Evolutionary conservation across 129 eudicot species (phyloP).

Genomic region (Gnaphalium uliginosum): DNA sequence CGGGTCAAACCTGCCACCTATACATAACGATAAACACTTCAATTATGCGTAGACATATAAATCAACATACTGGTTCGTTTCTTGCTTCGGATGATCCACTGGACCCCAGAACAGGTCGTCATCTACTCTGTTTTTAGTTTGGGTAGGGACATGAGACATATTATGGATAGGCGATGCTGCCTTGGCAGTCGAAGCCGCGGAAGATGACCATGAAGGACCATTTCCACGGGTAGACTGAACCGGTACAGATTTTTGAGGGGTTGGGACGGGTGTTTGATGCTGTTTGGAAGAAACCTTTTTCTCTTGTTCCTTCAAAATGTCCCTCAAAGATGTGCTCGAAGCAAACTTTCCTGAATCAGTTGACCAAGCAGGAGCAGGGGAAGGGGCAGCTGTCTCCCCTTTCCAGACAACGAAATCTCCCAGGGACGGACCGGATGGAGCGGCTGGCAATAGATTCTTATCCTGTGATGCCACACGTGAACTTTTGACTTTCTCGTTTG

Average conservation of each 20-base stretch:
- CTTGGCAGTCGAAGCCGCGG: conserved; percentile 60
- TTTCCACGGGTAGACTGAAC: conserved; percentile 50
- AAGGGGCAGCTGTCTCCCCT: conserved; percentile 56
- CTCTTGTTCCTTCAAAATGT: conserved; percentile 86
- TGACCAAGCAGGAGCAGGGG: conserved; percentile 96
- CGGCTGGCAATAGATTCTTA: conserved; percentile 63
- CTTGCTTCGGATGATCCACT: conserved; percentile 74
- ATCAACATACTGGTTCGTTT: conserved; percentile 60
- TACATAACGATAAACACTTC: not conserved
- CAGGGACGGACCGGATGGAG: conserved; percentile 81
- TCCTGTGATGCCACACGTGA: conserved; percentile 57
- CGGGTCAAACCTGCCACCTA: not conserved
- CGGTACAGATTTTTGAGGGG: conserved; percentile 49
- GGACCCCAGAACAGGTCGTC: conserved; percentile 99
- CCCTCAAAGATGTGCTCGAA: conserved; percentile 70
- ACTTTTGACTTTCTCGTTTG: conserved; percentile 59
- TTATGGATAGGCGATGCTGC: conserved; percentile 54
- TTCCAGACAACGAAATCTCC: conserved; percentile 96
- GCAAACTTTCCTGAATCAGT: conserved; percentile 66
- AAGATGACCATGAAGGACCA: conserved; percentile 55
- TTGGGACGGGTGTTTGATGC: conserved; percentile 37
- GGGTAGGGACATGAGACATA: conserved; percentile 43
- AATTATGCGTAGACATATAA: not conserved
- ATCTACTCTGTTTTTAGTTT: conserved; percentile 60
- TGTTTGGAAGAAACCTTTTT: conserved; percentile 47